Percentiles rank a stretch among this genome's conserved stretches.
Evolutionary conservation across 441 rosid genomes (phyloP).

Genomic region (Manihot esculenta): DNA sequence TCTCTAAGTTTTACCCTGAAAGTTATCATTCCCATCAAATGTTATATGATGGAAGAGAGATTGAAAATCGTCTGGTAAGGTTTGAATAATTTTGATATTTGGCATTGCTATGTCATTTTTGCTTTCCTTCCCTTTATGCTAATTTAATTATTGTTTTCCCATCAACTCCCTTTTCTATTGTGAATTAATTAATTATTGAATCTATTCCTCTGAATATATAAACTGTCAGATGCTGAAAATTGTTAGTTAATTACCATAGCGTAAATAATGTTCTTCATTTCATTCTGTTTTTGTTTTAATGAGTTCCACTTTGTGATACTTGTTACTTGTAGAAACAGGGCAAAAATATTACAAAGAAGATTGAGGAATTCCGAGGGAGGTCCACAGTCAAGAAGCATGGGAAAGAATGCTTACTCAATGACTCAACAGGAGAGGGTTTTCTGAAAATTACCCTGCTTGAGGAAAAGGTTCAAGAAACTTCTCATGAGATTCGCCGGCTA

Average conservation of each 20-base stretch:
- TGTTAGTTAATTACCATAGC: neutral
- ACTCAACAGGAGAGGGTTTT: slow-evolving; percentile 32
- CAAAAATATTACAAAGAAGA: slow-evolving; percentile 41
- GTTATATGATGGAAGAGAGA: slow-evolving; percentile 58
- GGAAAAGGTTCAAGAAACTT: slow-evolving; percentile 63
- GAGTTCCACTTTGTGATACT: slow-evolving; percentile 3
- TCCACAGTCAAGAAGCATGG: slow-evolving; percentile 26
- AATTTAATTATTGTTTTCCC: neutral
- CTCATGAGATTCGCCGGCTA: slow-evolving; percentile 46
- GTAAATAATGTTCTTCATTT: neutral
- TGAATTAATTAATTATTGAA: neutral
- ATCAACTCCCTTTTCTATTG: neutral
- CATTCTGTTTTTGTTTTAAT: neutral
- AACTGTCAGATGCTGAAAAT: neutral
- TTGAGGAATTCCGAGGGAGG: slow-evolving; percentile 42
- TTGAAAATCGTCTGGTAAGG: slow-evolving; percentile 60
- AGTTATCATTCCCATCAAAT: slow-evolving; percentile 67
- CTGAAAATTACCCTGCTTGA: slow-evolving; percentile 36
- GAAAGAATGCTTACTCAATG: slow-evolving; percentile 35
- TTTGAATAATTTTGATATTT: neutral
- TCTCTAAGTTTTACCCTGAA: slow-evolving; percentile 64
- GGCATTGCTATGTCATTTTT: neutral
- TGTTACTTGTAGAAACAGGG: slow-evolving; percentile 51
- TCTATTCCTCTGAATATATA: neutral
- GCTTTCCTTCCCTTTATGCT: neutral